Conservation (phyloP, 2,329 filamentous ascomycete species). For the Sordariomycetes sp. region DNA sequence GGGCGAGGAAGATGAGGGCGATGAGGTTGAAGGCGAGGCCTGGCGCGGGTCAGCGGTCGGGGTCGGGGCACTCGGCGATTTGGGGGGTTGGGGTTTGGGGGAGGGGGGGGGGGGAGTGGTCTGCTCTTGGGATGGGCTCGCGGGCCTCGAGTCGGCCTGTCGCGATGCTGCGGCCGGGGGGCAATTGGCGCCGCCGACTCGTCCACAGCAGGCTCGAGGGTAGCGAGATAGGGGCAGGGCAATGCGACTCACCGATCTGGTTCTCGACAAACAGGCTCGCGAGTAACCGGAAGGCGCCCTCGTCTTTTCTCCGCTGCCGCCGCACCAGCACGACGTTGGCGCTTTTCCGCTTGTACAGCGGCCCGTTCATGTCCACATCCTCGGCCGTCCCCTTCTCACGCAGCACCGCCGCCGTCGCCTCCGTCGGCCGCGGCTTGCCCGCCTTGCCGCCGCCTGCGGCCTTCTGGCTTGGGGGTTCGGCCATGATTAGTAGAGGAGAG, state of each 20-base stretch:
- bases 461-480: neutral
- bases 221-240: neutral
- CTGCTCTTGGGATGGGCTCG: neutral
- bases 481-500: neutral
- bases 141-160: neutral
- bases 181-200: neutral
- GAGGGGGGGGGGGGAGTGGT: conserved; percentile 3
- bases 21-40: conserved; percentile 79
- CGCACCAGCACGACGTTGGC: conserved; percentile 40
- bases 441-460: neutral
- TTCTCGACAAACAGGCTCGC: conserved; percentile 63
- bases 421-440: neutral
- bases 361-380: conserved; percentile 29
- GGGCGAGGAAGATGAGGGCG: conserved; percentile 68
- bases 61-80: too few species aligned
- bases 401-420: neutral
- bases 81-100: too few species aligned
- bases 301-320: conserved; percentile 47
- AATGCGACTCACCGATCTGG: conserved; percentile 54
- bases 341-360: conserved; percentile 42
- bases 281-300: conserved; percentile 35
- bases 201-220: neutral
- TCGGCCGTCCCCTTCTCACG: neutral
- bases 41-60: conserved; percentile 7
- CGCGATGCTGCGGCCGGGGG: neutral